phyloP scores from a whole-genome alignment of 2,329 filamentous ascomycete genomes.

The Emergomyces pasteurianus region DNA sequence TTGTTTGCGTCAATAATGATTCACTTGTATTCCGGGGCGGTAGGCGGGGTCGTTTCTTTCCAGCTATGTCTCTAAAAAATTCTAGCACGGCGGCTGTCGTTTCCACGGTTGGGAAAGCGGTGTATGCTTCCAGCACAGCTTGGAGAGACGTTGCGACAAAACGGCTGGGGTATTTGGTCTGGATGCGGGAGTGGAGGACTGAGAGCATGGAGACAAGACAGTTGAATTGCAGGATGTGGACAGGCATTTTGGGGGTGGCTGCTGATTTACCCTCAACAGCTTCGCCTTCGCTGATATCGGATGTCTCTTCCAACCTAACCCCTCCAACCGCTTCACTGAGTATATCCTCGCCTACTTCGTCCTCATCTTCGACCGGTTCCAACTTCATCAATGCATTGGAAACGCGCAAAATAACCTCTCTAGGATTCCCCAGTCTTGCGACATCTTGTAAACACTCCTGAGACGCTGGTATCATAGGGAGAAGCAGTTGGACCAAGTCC shows the following conservation, averaged over 20 bases:
- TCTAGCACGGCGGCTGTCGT: slow-evolving; percentile 46
- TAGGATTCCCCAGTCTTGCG: slow-evolving; percentile 49
- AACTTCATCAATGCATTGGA: slow-evolving; percentile 49
- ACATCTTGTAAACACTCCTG: slow-evolving; percentile 50
- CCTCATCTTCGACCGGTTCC: slow-evolving; percentile 33
- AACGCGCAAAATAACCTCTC: slow-evolving; percentile 53
- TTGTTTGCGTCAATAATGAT: slow-evolving; percentile 25
- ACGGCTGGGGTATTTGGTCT: slow-evolving; percentile 51
- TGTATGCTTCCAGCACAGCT: slow-evolving; percentile 48
- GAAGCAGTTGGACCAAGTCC: slow-evolving; percentile 51
- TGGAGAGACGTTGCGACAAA: slow-evolving; percentile 54
- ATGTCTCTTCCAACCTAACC: slow-evolving; percentile 10
- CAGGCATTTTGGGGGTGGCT: slow-evolving; percentile 9
- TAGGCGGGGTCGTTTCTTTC: slow-evolving; percentile 45
- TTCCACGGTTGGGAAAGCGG: slow-evolving; percentile 43
- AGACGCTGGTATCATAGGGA: slow-evolving; percentile 48
- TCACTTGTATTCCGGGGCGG: slow-evolving; percentile 47
- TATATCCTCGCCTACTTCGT: slow-evolving; percentile 10
- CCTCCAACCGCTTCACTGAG: slow-evolving; percentile 7
- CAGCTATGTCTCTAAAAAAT: slow-evolving; percentile 46
- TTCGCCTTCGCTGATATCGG: slow-evolving; percentile 9
- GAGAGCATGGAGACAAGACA: slow-evolving; percentile 40
- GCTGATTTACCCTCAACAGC: slow-evolving; percentile 5
- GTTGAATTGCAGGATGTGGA: slow-evolving; percentile 30
- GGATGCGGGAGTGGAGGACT: slow-evolving; percentile 48